Percentiles rank a stretch among this genome's conserved stretches.
Conservation (phyloP, 2,329 filamentous ascomycete genomes). For the Aaosphaeria arxii region DNA sequence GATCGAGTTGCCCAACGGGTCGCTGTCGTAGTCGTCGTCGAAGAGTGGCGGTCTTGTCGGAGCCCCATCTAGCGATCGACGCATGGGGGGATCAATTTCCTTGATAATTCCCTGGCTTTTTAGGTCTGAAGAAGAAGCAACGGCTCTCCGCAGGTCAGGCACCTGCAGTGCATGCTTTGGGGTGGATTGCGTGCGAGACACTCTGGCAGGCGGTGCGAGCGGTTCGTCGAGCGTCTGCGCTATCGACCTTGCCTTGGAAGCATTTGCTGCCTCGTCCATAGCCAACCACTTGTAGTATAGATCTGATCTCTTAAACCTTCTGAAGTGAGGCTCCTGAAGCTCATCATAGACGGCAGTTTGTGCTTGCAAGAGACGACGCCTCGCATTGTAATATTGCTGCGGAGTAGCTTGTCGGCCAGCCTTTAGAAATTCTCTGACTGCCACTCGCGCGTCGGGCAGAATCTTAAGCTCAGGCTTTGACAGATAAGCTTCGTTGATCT, state of each 20-base stretch:
- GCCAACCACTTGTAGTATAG: constrained; percentile 95
- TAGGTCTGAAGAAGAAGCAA: constrained; percentile 61
- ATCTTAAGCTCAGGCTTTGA: constrained; percentile 79
- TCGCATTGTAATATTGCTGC: constrained; percentile 77
- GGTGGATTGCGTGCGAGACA: constrained; percentile 49
- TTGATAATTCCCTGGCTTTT: constrained; percentile 46
- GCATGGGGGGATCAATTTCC: constrained; percentile 46
- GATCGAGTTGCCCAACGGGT: constrained; percentile 72
- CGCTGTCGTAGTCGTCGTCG: constrained; percentile 75
- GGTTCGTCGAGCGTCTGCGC: constrained; percentile 25
- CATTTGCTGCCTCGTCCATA: constrained; percentile 65
- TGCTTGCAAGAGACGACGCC: constrained; percentile 74
- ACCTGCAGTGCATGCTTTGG: constrained; percentile 35
- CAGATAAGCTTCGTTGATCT: constrained; percentile 89
- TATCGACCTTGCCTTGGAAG: constrained; percentile 25
- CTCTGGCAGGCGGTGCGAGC: constrained; percentile 29
- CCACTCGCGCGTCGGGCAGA: constrained; percentile 63
- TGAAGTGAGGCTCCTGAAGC: constrained; percentile 77
- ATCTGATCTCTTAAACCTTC: constrained; percentile 86
- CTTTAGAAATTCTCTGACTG: constrained; percentile 74
- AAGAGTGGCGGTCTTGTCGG: constrained; percentile 60
- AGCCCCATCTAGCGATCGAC: constrained; percentile 70
- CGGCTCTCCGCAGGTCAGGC: constrained; percentile 57
- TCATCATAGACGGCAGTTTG: constrained; percentile 82
- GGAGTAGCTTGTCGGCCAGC: constrained; percentile 74